phyloP scores from a whole-genome alignment of 2,329 filamentous ascomycete genomes.

The Grosmannia penicillata region DNA sequence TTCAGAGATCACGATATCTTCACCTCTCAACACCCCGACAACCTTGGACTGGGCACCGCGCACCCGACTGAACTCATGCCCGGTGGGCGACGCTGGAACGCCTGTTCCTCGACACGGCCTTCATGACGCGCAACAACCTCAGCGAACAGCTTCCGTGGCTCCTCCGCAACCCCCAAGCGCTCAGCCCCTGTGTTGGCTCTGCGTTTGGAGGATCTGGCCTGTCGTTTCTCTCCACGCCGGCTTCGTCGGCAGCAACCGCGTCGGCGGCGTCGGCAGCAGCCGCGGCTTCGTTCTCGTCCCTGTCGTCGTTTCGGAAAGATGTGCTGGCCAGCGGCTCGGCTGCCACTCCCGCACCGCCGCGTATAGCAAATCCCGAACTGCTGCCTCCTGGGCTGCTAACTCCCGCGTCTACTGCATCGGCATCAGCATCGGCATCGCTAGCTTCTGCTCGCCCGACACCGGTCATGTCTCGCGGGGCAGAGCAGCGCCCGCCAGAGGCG shows the following conservation, averaged over 20 bases:
- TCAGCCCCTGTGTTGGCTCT: slow-evolving; percentile 5
- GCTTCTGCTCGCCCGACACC: neutral
- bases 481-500: neutral
- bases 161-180: slow-evolving; percentile 29
- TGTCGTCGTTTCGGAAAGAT: slow-evolving; percentile 6
- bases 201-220: neutral
- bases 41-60: neutral
- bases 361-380: neutral
- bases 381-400: slow-evolving; percentile 1
- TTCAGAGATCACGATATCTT: neutral
- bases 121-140: slow-evolving; percentile 50
- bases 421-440: neutral
- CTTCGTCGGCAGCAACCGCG: neutral
- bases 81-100: slow-evolving; percentile 15
- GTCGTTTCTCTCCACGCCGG: neutral
- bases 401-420: slow-evolving; percentile 4
- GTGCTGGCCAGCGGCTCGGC: neutral
- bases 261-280: too few relatives aligned
- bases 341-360: neutral
- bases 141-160: slow-evolving; percentile 43
- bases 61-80: slow-evolving; percentile 11
- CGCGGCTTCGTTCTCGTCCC: too few relatives aligned
- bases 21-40: neutral
- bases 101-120: slow-evolving; percentile 23
- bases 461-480: too few relatives aligned